A percentile compares a stretch with the other conserved stretches of the same genome.
Evolutionary conservation across 805 yeast genomes (phyloP).

Genomic region (Isabelozyma gotoi): DNA sequence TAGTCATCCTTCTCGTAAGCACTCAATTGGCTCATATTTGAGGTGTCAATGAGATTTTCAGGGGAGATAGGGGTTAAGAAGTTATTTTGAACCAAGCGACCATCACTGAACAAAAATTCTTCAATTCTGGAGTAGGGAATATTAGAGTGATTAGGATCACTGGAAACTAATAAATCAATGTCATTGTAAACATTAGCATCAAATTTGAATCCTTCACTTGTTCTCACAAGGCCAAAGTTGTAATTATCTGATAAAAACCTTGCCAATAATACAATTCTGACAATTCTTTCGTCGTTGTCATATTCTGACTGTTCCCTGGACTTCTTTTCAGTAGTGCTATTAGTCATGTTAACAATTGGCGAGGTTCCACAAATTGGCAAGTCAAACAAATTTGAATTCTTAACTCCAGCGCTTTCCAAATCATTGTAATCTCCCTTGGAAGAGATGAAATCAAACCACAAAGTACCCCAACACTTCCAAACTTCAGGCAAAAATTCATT

Average conservation of each 20-base stretch:
- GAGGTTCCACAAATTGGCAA: slow-evolving; percentile 62
- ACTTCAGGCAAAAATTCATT: slow-evolving; percentile 70
- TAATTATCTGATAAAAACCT: slow-evolving; percentile 50
- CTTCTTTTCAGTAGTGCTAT: slow-evolving; percentile 7
- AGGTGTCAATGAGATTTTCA: slow-evolving; percentile 21
- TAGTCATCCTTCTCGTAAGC: slow-evolving; percentile 25
- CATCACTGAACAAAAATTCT: slow-evolving; percentile 39
- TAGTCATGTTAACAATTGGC: slow-evolving; percentile 22
- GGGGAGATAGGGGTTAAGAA: slow-evolving; percentile 35
- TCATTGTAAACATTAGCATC: slow-evolving; percentile 26
- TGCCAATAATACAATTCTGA: slow-evolving; percentile 52
- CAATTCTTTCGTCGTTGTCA: slow-evolving; percentile 51
- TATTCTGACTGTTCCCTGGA: slow-evolving; percentile 27
- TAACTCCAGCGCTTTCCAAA: slow-evolving; percentile 55
- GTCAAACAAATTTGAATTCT: slow-evolving; percentile 54
- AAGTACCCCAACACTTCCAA: slow-evolving; percentile 83
- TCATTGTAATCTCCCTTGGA: slow-evolving; percentile 53
- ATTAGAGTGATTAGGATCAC: slow-evolving; percentile 16
- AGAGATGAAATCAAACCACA: slow-evolving; percentile 69
- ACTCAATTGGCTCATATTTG: slow-evolving; percentile 8
- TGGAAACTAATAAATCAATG: slow-evolving; percentile 19
- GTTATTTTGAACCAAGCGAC: slow-evolving; percentile 40
- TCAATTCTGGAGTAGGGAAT: slow-evolving; percentile 23
- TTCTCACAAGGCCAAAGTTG: slow-evolving; percentile 55
- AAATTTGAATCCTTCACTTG: slow-evolving; percentile 45